Base-by-base conservation (phyloP, 257 asterid genomes). In the Solanum sejunctum region DNA sequence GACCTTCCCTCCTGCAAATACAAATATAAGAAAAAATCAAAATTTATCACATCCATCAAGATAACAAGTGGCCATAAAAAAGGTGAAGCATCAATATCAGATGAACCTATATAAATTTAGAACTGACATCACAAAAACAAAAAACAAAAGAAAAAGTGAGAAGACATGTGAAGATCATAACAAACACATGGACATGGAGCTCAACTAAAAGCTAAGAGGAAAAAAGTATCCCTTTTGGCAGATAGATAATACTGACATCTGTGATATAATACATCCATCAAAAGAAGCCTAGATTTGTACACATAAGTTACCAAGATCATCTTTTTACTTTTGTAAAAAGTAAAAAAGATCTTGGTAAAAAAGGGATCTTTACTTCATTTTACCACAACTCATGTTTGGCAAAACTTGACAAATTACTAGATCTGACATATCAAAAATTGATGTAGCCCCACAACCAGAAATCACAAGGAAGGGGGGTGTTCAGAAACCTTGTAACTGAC, bases 111-210 rank as follows among this genome's bases (percentile, higher is more conserved):
- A 21, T 57, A 21, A 36, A 12, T 81, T 20, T 77, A 77, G 36
- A 80, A 36, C 51, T 56, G 18, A 80, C 4, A 56, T 58, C 56
- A 41, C 71, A 8, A n/a, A n/a, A 18, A 4, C 26, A 1, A 1
- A 47, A 57, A 15, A 36, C 39, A 36, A 36, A 36, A 36, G 39
- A 36, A 20, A 18, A 57, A 39, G 47, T 39, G 39, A 41, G 0
- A 60, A 23, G 77, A 43, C 70, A 82, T 58, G 73, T 82, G 84
- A 82, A 82, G 77, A 71, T 84, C 86, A 86, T 90, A 84, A 56
- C 49, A 81, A 84, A 52, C 86, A 82, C 86, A 85, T 87, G 86
- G 87, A 86, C 86, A 85, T 86, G 89, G 87, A 85, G 56, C 84
- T 86, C 82, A 84, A 83, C 83, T 70, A 32, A 84, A 87, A 88